Conservation (phyloP, 2,329 filamentous ascomycete species). For the Colletotrichum filicis region DNA sequence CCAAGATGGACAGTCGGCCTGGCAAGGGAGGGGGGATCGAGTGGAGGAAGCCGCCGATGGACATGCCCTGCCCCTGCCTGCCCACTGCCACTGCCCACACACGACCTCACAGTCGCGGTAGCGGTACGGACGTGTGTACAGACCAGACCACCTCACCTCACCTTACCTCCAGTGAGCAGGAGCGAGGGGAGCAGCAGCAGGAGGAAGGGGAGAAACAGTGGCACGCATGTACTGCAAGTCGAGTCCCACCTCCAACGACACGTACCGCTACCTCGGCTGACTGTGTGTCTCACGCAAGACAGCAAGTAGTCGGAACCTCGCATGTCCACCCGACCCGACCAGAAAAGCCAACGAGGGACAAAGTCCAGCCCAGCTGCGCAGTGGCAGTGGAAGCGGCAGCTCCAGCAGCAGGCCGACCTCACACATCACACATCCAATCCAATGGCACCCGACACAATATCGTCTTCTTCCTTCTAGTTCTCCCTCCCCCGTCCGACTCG, state of each 20-base stretch:
- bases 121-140: background rate
- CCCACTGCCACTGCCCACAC: conserved; percentile 16
- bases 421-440: background rate
- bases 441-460: background rate
- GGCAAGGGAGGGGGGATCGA: conserved; percentile 28
- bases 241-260: background rate
- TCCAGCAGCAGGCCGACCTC: background rate
- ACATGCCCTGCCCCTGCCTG: conserved; percentile 24
- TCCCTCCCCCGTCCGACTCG: conserved; percentile 8
- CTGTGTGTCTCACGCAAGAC: background rate
- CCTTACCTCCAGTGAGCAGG: background rate
- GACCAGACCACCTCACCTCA: no score
- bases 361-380: background rate
- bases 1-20: conserved; percentile 12
- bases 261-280: background rate
- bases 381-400: background rate
- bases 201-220: background rate
- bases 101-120: background rate
- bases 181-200: background rate
- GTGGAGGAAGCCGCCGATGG: conserved; percentile 32
- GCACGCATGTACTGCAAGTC: background rate
- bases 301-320: background rate
- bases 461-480: background rate
- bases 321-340: background rate
- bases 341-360: background rate